Evolutionary conservation across 2,329 filamentous ascomycete species (phyloP).

Genomic region (Ciborinia camelliae): DNA sequence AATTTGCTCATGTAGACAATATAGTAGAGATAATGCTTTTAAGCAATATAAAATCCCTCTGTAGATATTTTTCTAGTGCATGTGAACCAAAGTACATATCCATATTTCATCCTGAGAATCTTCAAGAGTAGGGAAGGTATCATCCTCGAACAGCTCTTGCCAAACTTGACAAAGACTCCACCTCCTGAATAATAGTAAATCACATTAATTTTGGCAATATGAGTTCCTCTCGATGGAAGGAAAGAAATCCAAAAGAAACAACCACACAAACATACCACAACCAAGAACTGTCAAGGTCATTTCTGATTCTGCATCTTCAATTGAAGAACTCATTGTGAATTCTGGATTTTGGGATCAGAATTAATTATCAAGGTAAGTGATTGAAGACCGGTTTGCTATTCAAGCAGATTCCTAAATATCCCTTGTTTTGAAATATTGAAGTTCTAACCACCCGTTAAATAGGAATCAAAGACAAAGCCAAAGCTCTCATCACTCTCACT

Average conservation of each 20-base stretch:
- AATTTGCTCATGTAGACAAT: too few relatives aligned
- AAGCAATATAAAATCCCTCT: not conserved
- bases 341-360: not conserved
- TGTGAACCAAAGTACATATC: not conserved
- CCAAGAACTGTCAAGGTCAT: conserved; percentile 78
- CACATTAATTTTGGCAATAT: not conserved
- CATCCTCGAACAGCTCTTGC: not conserved
- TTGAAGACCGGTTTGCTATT: not conserved
- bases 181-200: not conserved
- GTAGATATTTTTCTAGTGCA: not conserved
- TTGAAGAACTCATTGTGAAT: not conserved
- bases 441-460: not conserved
- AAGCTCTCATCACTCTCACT: too few relatives aligned
- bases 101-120: not conserved
- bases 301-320: conserved; percentile 33
- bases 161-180: not conserved
- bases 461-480: not conserved
- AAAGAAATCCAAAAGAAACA: not conserved
- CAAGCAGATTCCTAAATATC: not conserved
- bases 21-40: not conserved
- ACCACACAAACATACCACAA: conserved; percentile 58
- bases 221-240: not conserved
- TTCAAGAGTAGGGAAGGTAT: not conserved
- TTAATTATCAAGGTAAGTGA: not conserved
- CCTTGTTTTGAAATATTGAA: not conserved